Evolutionary conservation across 2,329 filamentous ascomycete species (phyloP), one percentile per base, ranked within the genome.

Genomic region (Alternaria angustiovoidea): DNA sequence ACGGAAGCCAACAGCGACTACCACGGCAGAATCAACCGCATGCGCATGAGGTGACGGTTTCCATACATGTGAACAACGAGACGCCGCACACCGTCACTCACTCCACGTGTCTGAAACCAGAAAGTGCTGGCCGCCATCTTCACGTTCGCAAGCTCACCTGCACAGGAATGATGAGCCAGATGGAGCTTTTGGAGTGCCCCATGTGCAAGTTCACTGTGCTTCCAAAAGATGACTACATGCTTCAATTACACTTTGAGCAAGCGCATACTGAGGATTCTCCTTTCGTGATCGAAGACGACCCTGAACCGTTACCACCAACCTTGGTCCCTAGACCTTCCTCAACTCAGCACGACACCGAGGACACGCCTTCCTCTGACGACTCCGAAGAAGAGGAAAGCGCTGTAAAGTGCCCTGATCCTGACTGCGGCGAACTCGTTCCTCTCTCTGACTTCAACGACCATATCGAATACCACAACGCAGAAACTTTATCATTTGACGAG

Each of bases 381-480:
- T 73, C 71, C 46, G 63, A 70, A 54, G 69, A 74, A 42, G 70
- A 75, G 34, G 72, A 72, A 59, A 67, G 65, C 54, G 68, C 49
- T 14, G 76, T 78, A 32, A 72, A 72, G 59, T 83, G 82, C 66
- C 79, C 81, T 8, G 75, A 80, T 49, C 64, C 72, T 24, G 75
- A 79, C 46, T 83, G 81, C 71, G 78, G 78, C 56, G 81, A 84
- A 63, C 64, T 78, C 51, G 67, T 84, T 54, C 70, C 75, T 54
- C 64, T 82, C 24, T 62, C 66, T 22, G 80, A 82, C 49, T 75
- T 80, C 55, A 80, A 82, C 67, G 80, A 84, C 49, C 82, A 84
- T 71, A 72, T 83, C 53, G 77, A 82, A 55, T 74, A 81, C 34
- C 82, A 84, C 73, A 67, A 72, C 57, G 72, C 78, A 63, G 76